These are phyloP conservation scores for Hysterangium stoloniferum DNA, from an alignment of 768 basidiomycete genomes.

Conservation along the genomic window DNA sequence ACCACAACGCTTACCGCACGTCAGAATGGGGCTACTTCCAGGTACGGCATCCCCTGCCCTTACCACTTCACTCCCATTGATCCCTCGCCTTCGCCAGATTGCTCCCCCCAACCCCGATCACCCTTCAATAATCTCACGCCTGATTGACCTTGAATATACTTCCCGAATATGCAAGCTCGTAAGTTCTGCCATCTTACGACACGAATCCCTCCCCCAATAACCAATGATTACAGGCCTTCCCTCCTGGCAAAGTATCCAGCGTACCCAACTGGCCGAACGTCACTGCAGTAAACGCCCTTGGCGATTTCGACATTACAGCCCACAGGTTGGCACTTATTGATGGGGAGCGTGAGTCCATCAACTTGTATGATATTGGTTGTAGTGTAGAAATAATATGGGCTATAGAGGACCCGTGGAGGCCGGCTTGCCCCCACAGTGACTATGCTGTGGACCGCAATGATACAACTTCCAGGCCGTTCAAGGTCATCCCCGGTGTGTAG, in stretches of 20 bases:
- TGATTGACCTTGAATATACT: constrained; percentile 65
- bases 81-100: constrained; percentile 35
- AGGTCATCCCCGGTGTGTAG: constrained; percentile 32
- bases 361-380: neutral
- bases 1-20: neutral
- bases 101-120: constrained; percentile 62
- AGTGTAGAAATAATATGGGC: too few species aligned
- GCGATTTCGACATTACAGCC: constrained; percentile 75
- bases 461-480: constrained; percentile 30
- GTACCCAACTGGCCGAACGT: constrained; percentile 75
- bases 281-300: constrained; percentile 72
- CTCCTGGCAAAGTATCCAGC: constrained; percentile 63
- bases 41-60: constrained; percentile 30
- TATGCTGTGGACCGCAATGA: constrained; percentile 29
- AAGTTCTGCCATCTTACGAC: constrained; percentile 21
- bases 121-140: constrained; percentile 72
- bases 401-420: constrained; percentile 30
- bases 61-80: neutral
- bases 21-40: constrained; percentile 89
- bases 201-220: constrained; percentile 7
- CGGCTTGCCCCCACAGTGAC: constrained; percentile 23
- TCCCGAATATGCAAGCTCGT: constrained; percentile 63
- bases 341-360: constrained; percentile 51
- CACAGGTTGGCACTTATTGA: constrained; percentile 85
- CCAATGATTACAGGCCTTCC: constrained; percentile 48